Conservation (phyloP, 306 rosid genomes). For the Casuarina glauca region DNA sequence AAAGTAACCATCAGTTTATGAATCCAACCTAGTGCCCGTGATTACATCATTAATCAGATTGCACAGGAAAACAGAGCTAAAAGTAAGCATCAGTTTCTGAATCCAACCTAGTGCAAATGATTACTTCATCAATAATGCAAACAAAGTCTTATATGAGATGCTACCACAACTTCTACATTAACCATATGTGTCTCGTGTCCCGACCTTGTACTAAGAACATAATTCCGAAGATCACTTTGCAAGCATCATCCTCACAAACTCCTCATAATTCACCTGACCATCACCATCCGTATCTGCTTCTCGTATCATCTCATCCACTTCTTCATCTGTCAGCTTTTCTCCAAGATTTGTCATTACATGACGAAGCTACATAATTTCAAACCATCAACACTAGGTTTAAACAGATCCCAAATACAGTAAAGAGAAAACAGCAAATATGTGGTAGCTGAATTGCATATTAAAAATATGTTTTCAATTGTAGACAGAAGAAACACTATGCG, state of each 20-base stretch:
- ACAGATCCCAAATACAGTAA: background rate
- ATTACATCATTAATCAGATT: background rate
- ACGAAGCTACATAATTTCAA: constrained; percentile 27
- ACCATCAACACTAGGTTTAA: background rate
- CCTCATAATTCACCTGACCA: constrained; percentile 37
- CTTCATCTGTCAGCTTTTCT: constrained; percentile 36
- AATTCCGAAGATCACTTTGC: constrained; percentile 3
- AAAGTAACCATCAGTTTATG: background rate
- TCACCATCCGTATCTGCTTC: constrained; percentile 32
- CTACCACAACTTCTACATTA: constrained; percentile 6
- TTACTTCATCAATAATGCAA: background rate
- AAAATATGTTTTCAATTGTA: background rate
- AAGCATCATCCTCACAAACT: constrained; percentile 37
- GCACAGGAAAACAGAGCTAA: background rate
- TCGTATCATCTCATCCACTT: constrained; percentile 32
- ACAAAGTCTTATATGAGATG: background rate
- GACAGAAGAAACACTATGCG: background rate
- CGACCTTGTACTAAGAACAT: background rate
- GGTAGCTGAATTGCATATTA: background rate
- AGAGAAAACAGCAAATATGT: background rate
- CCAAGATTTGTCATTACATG: constrained; percentile 33
- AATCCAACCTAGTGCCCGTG: background rate
- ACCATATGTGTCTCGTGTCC: background rate
- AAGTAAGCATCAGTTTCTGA: background rate
- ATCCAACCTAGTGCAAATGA: background rate